Base-by-base conservation (phyloP, 1,139 yeast species). In the Wickerhamomyces sp. region DNA sequence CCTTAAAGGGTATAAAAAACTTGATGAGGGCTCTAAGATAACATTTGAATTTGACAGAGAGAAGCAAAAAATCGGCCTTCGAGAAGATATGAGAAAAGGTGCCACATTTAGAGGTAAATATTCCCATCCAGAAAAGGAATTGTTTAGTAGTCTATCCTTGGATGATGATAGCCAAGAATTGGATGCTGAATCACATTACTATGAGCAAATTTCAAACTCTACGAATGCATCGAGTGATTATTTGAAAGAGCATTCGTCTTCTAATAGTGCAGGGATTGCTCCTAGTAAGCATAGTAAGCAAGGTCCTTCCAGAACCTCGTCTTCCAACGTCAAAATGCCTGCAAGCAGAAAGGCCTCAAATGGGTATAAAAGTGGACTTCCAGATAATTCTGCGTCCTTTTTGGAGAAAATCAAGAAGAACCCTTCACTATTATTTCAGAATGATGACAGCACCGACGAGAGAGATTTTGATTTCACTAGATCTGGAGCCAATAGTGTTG, bases 381-480 rank as follows among this genome's bases (percentile, higher is more conserved):
- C 25, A 13, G 14, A 17, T 10, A 22, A 13, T 5, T n/a, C 14
- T 4, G 20, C 4, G 7, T 22, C 31, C 2, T 31, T 35, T 13
- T 28, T 41, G 5, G 45, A 42, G 1, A 45, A 30, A 19, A 42
- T 40, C 28, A 47, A 40, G 26, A 37, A 37, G 26, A 42, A 42
- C 22, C 48, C 49, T 14, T 41, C 47, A 4, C 36, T 44, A 5
- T 35, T 44, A 14, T 44, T 45, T 17, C 22, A 20, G 8, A 28
- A 33, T n/a, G 39, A 33, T 1, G 32, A 16, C 1, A 19, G 12
- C 10, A 18, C 29, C 9, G 9, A 28, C 3, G 28, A 18, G n/a
- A n/a, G 27, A 9, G 29, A 28, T n/a, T 38, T 41, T 26, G 44
- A 38, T 20, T 38, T 41, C 24, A 41, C 42, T 1, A 38, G 17